Percentiles rank a stretch among this genome's conserved stretches.
Evolutionary conservation across 495 filamentous ascomycete genomes (phyloP).

Genomic region (Cercophora samala): DNA sequence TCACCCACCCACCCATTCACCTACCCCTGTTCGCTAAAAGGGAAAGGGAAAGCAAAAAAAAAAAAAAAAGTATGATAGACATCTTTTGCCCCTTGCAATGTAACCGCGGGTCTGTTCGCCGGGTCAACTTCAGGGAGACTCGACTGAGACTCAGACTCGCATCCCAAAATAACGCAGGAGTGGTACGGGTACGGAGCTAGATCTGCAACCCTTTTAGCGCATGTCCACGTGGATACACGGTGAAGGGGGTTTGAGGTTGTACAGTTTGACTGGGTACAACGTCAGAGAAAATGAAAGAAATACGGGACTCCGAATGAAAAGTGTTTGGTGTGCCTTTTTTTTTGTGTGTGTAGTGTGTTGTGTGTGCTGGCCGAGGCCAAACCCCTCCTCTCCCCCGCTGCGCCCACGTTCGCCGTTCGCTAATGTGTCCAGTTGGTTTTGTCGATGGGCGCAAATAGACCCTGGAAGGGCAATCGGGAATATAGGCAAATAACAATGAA

Average conservation of each 20-base stretch:
- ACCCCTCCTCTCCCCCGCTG: too few relatives aligned
- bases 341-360: not conserved
- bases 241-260: not conserved
- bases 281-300: not conserved
- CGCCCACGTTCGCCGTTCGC: not conserved
- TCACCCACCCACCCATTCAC: not conserved
- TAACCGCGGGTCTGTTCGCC: not conserved
- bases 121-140: not conserved
- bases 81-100: not conserved
- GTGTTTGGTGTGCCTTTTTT: not conserved
- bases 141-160: not conserved
- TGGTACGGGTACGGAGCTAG: constrained; percentile 4
- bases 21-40: not conserved
- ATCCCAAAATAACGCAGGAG: constrained; percentile 5
- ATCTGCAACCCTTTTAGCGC: constrained; percentile 7
- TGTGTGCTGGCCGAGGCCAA: not conserved
- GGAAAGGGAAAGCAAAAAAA: not conserved
- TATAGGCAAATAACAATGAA: not conserved
- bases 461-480: not conserved
- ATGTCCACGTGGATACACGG: constrained; percentile 3
- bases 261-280: constrained; percentile 2
- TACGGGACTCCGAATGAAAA: constrained; percentile 6
- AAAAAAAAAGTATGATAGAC: too few relatives aligned
- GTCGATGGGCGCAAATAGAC: not conserved
- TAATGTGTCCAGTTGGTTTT: not conserved